Evolutionary conservation across 202 grass and related monocot species (phyloP).

Genomic region (Panicum virgatum): DNA sequence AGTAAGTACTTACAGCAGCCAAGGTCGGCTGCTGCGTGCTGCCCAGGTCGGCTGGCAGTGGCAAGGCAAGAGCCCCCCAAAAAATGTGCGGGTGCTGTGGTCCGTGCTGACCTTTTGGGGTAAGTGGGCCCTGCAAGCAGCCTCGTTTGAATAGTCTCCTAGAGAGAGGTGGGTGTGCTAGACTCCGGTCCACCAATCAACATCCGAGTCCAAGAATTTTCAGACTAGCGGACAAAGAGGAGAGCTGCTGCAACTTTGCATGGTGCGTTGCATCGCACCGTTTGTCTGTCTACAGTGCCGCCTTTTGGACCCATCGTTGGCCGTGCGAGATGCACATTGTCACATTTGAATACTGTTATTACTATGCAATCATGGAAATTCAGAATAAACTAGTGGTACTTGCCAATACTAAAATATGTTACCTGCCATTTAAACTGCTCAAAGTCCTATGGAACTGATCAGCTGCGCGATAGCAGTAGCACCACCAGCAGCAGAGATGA

Average conservation of each 20-base stretch:
- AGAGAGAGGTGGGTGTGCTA: no score
- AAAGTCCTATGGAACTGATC: background rate
- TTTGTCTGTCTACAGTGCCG: no score
- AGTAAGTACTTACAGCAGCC: no score
- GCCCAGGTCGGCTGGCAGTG: background rate
- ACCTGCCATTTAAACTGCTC: background rate
- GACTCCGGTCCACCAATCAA: background rate
- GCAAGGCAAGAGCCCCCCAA: background rate
- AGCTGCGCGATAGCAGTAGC: no score
- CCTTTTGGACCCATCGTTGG: background rate
- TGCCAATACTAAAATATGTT: background rate
- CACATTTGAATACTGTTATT: no score
- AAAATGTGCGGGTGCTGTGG: background rate
- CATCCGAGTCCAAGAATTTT: background rate
- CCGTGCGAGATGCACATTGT: no score
- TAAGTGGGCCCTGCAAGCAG: background rate
- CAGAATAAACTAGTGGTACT: background rate
- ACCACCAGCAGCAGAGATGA: background rate
- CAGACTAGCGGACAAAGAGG: background rate
- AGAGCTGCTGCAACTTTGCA: background rate
- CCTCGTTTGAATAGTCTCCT: slow-evolving; percentile 1
- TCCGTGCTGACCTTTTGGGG: background rate
- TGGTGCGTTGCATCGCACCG: background rate
- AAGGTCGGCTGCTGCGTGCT: no score
- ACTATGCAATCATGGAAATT: background rate